Evolutionary conservation across 352 stramenopile genomes (phyloP).

Genomic region (Pythium scleroteichum): DNA sequence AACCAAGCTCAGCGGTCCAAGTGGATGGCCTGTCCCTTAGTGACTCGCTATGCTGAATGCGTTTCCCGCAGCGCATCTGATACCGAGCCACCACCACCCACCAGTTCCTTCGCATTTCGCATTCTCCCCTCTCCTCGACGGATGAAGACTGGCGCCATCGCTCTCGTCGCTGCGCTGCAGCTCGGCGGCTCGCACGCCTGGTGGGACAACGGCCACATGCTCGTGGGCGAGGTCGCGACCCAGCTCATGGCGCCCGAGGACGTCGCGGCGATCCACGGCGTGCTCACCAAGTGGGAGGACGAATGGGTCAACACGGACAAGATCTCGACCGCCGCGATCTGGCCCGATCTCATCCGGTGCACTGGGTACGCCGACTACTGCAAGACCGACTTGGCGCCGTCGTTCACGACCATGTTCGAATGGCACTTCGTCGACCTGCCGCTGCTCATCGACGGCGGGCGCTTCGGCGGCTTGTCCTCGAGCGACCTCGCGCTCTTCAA

Average conservation of each 20-base stretch:
- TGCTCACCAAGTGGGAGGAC: constrained; percentile 30
- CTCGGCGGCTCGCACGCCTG: constrained; percentile 20
- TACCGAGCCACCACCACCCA: no score
- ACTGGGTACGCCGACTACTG: constrained; percentile 20
- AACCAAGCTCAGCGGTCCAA: no score
- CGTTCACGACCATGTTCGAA: constrained; percentile 47
- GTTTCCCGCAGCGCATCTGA: no score
- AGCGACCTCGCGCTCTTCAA: constrained; percentile 49
- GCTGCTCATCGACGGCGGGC: constrained; percentile 46
- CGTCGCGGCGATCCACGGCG: constrained; percentile 26
- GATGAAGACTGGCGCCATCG: constrained; percentile 19
- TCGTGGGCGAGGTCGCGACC: constrained; percentile 33
- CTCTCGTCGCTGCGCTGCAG: constrained; percentile 14
- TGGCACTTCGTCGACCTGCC: constrained; percentile 79
- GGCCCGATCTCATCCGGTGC: constrained; percentile 41
- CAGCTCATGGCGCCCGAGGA: constrained; percentile 31
- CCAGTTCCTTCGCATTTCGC: no score
- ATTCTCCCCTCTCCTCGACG: no score
- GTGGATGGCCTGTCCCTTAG: no score
- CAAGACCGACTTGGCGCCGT: constrained; percentile 29
- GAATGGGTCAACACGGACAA: constrained; percentile 36
- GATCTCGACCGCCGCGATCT: constrained; percentile 36
- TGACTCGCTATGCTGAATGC: no score
- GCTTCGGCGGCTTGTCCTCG: constrained; percentile 38
- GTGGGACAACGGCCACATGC: constrained; percentile 44